Base-by-base conservation (phyloP, 176 grass and related monocot genomes). In the Coix lacrymajobi region DNA sequence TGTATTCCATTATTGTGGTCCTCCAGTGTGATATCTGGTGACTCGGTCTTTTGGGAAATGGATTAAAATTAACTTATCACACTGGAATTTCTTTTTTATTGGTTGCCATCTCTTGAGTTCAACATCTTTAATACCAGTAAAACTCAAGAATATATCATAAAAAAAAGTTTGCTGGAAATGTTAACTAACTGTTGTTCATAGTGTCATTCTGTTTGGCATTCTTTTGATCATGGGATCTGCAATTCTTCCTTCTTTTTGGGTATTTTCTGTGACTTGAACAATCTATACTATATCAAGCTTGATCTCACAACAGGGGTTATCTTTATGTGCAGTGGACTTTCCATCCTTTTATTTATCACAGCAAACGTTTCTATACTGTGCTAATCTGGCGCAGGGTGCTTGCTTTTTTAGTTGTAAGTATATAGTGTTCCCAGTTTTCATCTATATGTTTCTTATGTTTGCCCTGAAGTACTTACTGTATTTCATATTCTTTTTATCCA, bases 341-440 rank as follows among this genome's bases (percentile, higher is more conserved):
- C 88, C 91, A 95, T 91, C 96, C 96, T 66, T 99, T 99, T 71
- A 90, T 96, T 79, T 99, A 83, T 75, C 83, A 94, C 63, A 93
- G 81, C 89, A 99, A 99, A 80, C 78, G 89, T 26, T 94, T 99
- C 87, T 99, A 96, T 76, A 99, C 96, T 14, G 81, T 96, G 62
- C 82, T 99, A 54, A 82, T 99, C 85, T 99, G 96, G 96, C 91
- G 75, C 56, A 90, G 96, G 84, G 87, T 99, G 84, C 91, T 99
- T 16, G 91, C 93, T 41, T 99, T 96, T 90, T 85, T 99, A 89
- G 89, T 92, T 90, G 97, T 99, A 66, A 96, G 96, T 92, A 69
- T 92, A 69, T 58, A 79, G 73, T 13, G 8, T 72, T 51, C 70
- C 10, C 77, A 14, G 31, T 60, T 52, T 85, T 79, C 66, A 14